Base-by-base conservation (phyloP, 345 rosid species). In the Rhodamnia rubescens region DNA sequence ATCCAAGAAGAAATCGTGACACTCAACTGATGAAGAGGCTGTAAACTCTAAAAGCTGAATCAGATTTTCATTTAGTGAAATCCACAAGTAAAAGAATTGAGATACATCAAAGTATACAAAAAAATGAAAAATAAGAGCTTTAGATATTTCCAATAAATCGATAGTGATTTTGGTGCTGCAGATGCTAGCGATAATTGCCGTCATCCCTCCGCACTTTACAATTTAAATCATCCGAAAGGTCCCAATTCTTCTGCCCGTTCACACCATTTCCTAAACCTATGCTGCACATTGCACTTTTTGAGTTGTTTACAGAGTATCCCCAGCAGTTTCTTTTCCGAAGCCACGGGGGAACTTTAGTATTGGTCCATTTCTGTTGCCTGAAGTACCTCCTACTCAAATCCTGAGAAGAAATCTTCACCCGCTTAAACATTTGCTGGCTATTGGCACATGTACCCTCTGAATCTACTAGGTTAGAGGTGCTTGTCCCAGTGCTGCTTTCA, bases 351-450 rank as follows among this genome's bases (percentile, higher is more conserved):
- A 86, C 85, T 83, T 82, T 87, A 15, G 82, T 32, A 69, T 52
- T 81, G 85, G 87, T 92, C 91, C 92, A 91, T 88, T 95, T 96
- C 89, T 94, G 98, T 89, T 95, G 98, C 90, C 92, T 91, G 82
- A 94, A 96, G 93, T 93, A 95, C 89, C 93, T 92, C 85, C 86
- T 93, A 82, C 97, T 95, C 90, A 96, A 85, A 90, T 93, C 97
- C 75, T 86, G 85, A 4, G 94, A 89, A 27, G 90, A 87, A 57
- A 85, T 94, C 89, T 91, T 93, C 84, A 86, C 88, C 82, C 95
- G 90, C 89, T 91, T 96, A 44, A 84, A 85, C 74, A 85, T 4
- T 58, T 86, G 91, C 47, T 88, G 93, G 86, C 56, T 83, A 11
- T 88, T 85, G 36, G 84, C 88, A 84, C 85, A 91, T 50, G 91